Evolutionary conservation across 345 rosid genomes (phyloP).

Genomic region (Excoecaria agallocha): DNA sequence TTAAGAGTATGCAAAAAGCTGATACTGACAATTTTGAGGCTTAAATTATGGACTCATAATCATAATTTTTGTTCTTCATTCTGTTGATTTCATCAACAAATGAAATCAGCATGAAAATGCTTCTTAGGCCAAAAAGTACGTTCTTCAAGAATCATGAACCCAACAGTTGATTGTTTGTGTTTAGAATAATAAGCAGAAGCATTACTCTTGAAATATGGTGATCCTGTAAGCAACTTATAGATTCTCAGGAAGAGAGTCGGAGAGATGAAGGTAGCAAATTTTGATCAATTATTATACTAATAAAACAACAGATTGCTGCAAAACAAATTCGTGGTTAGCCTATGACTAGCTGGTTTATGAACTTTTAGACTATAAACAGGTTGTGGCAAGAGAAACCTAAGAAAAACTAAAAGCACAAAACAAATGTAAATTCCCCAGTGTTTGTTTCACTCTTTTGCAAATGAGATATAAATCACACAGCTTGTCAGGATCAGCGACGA

Average conservation of each 20-base stretch:
- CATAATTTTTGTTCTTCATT: too few species aligned
- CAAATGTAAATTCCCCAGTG: constrained; percentile 3
- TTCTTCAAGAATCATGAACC: neutral
- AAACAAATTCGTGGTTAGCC: constrained; percentile 18
- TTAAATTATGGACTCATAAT: too few species aligned
- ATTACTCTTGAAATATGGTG: neutral
- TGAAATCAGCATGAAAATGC: too few species aligned
- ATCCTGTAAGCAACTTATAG: neutral
- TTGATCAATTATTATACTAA: neutral
- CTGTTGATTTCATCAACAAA: too few species aligned
- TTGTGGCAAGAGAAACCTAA: constrained; percentile 13
- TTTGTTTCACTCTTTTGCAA: constrained; percentile 5
- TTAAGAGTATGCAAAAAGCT: too few species aligned
- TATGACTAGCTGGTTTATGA: constrained; percentile 2
- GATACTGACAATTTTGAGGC: too few species aligned
- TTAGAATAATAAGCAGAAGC: too few species aligned
- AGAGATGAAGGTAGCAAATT: neutral
- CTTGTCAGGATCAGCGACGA: neutral
- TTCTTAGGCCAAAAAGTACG: neutral
- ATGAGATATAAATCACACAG: neutral
- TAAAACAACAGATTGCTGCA: neutral
- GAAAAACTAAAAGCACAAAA: neutral
- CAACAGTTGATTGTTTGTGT: too few species aligned
- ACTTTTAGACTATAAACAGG: constrained; percentile 12
- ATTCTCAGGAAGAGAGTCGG: neutral